Base-by-base conservation (phyloP, 2,329 filamentous ascomycete species). In the Diaporthe batatas region DNA sequence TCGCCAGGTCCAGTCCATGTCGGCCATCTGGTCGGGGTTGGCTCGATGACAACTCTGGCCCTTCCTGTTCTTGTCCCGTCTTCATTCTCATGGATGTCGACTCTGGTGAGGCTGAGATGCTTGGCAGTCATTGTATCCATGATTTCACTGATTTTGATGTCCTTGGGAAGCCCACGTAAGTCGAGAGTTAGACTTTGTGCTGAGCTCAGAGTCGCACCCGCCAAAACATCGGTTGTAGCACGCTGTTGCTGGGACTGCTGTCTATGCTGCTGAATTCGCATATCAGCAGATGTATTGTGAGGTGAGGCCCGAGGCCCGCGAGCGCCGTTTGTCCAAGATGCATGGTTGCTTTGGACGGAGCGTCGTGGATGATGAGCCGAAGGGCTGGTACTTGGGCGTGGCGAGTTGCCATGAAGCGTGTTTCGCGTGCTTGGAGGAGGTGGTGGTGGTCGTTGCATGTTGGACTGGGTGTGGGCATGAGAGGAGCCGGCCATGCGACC, bases 21-120 rank as follows among this genome's bases (percentile, higher is more conserved):
- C 12, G 72, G 72, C 72, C 71, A 74, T 25, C 47, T 53, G 21
- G 25, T 58, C 0, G 90, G 90, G 0, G 89, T 87, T 0, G 91
- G 90, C 78, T 85, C 87, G 74, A 93, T 92, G 2, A 82, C 83
- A 44, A 93, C 80, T 23, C 83, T 85, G 1, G 84, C 90, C 32
- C 54, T 79, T 0, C 82, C 81, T 42, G 80, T 80, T 70, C 81
- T 78, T 34, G 81, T 72, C n/a, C 87, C 82, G 39, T 81, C 75
- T 7, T 76, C 73, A 64, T 83, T 78, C 59, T 88, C 85, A 64
- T 84, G 86, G 1, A 93, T 82, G 18, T 92, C 89, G 47, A 93
- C 88, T 47, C 82, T 86, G 3, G 80, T 80, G 16, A 94, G 84
- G 7, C 81, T 82, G 0, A 75, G 57, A 39, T 91, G 91, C 72